Evolutionary conservation across 441 rosid species (phyloP).

Genomic region (Eugenia klotzschiana): DNA sequence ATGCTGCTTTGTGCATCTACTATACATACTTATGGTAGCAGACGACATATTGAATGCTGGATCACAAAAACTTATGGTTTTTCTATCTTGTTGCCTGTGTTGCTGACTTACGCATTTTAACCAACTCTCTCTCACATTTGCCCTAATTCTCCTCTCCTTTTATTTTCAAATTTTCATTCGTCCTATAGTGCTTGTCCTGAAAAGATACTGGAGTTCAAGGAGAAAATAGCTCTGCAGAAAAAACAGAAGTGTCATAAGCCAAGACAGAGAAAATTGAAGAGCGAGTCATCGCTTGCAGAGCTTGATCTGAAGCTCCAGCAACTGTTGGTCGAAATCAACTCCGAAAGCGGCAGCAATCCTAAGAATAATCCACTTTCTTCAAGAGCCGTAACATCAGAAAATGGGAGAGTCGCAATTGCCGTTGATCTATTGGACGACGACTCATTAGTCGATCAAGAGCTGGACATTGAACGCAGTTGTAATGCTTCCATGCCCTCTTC

Average conservation of each 20-base stretch:
- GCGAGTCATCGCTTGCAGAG: conserved; percentile 16
- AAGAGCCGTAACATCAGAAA: conserved; percentile 14
- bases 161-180: neutral
- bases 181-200: conserved; percentile 69
- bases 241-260: conserved; percentile 27
- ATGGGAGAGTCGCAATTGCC: neutral
- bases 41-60: neutral
- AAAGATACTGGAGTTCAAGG: conserved; percentile 53
- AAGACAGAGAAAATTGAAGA: conserved; percentile 24
- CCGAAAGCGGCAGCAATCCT: conserved; percentile 7
- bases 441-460: conserved; percentile 8
- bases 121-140: neutral
- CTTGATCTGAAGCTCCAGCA: conserved; percentile 41
- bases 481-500: conserved; percentile 3
- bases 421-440: conserved; percentile 5
- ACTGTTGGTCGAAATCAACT: conserved; percentile 38
- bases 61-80: neutral
- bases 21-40: neutral
- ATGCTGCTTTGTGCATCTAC: neutral
- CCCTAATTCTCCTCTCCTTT: neutral
- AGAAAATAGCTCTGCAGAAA: conserved; percentile 36
- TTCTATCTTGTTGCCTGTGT: neutral
- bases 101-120: neutral
- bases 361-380: conserved; percentile 4
- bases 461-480: conserved; percentile 3